These are phyloP conservation scores for Amylostereum areolatum DNA, from an alignment of 1,284 basidiomycete species.

Conservation along the genomic window DNA sequence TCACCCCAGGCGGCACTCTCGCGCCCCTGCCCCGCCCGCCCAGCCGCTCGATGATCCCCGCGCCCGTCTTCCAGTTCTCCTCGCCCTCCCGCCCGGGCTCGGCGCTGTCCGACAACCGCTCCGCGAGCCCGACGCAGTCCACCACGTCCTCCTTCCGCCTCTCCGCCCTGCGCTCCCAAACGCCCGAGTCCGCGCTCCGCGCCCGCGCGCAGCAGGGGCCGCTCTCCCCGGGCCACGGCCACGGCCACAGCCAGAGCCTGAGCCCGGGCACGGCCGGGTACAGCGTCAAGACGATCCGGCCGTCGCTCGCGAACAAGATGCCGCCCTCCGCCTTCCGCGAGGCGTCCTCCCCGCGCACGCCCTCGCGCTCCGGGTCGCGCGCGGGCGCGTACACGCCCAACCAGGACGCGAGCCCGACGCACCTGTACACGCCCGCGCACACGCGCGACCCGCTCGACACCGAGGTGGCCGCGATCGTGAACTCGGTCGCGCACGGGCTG, in stretches of 20 bases:
- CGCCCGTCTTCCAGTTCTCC: slow-evolving; percentile 65
- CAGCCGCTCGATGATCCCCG: slow-evolving; percentile 76
- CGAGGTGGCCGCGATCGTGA: slow-evolving; percentile 72
- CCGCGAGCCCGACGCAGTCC: slow-evolving; percentile 41
- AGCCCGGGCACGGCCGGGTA: slow-evolving; percentile 12
- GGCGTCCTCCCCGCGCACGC: slow-evolving; percentile 37
- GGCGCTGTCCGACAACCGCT: slow-evolving; percentile 61
- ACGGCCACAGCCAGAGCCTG: slow-evolving; percentile 17
- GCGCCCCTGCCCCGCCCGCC: slow-evolving; percentile 64
- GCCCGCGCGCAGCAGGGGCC: slow-evolving; percentile 51
- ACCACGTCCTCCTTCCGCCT: slow-evolving; percentile 32
- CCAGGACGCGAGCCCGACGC: slow-evolving; percentile 42
- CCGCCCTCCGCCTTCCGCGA: slow-evolving; percentile 78
- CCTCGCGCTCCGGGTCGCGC: slow-evolving; percentile 65
- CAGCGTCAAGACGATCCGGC: slow-evolving; percentile 34
- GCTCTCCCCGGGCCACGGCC: slow-evolving; percentile 35
- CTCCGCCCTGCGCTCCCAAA: slow-evolving; percentile 52
- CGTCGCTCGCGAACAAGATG: slow-evolving; percentile 28
- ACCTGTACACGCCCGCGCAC: slow-evolving; percentile 67
- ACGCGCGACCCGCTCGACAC: slow-evolving; percentile 74
- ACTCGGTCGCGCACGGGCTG: slow-evolving; percentile 70
- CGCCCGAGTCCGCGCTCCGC: slow-evolving; percentile 57
- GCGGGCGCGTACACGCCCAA: slow-evolving; percentile 54
- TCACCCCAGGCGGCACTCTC: slow-evolving; percentile 32
- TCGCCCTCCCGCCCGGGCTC: slow-evolving; percentile 66